Evolutionary conservation across 1,284 basidiomycete species (phyloP).

Genomic region (Rugosomyces carneus): DNA sequence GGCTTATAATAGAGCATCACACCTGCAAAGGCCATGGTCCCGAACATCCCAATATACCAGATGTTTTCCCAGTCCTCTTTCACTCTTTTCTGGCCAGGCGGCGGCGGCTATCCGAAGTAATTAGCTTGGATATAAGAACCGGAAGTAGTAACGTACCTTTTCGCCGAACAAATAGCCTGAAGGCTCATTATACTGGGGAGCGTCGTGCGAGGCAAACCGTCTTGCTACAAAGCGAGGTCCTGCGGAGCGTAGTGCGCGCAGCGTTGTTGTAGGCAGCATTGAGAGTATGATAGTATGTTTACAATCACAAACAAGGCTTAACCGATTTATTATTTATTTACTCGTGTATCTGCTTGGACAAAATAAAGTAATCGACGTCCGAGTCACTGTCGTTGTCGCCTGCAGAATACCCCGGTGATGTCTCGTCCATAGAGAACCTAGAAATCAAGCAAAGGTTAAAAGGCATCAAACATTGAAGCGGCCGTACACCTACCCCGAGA

Average conservation of each 20-base stretch:
- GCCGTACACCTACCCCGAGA: conserved; percentile 40
- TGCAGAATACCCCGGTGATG: conserved; percentile 44
- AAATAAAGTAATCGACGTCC: conserved; percentile 51
- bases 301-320: conserved; percentile 7
- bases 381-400: conserved; percentile 24
- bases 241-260: conserved; percentile 33
- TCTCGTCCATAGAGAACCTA: conserved; percentile 51
- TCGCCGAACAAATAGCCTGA: conserved; percentile 85
- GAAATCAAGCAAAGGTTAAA: not conserved
- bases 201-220: conserved; percentile 69
- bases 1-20: conserved; percentile 92
- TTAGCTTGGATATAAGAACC: not conserved
- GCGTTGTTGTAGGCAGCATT: conserved; percentile 33
- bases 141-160: conserved; percentile 51
- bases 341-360: conserved; percentile 36
- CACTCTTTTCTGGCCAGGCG: conserved; percentile 77
- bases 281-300: not conserved
- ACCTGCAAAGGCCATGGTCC: conserved; percentile 72
- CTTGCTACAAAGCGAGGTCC: conserved; percentile 28
- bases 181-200: conserved; percentile 83
- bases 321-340: conserved; percentile 1
- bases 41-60: conserved; percentile 90
- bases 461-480: not conserved
- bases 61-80: conserved; percentile 86
- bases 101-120: conserved; percentile 50